A percentile compares a stretch with the other conserved stretches of the same genome.
These are phyloP conservation scores for Aspergillus niger DNA, from an alignment of 2,329 filamentous ascomycete genomes.

Conservation along the genomic window DNA sequence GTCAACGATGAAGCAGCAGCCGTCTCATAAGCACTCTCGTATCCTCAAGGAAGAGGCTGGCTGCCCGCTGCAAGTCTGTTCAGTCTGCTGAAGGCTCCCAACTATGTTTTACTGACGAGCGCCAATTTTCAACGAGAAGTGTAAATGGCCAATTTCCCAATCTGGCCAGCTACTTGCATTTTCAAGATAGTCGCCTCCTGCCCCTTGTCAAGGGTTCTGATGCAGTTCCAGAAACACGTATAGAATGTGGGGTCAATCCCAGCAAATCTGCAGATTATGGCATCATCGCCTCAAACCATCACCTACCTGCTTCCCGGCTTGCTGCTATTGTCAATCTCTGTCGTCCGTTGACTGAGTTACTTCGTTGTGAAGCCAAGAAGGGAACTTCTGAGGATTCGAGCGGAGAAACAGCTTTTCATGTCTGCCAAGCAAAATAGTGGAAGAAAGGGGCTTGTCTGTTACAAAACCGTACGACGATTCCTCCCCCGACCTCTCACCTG, in stretches of 20 bases:
- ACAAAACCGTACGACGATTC: background rate
- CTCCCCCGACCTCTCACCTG: background rate
- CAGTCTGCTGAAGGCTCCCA: no score
- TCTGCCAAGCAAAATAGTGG: constrained; percentile 19
- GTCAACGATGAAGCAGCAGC: background rate
- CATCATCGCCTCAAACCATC: background rate
- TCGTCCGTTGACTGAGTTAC: background rate
- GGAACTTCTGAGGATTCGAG: constrained; percentile 13
- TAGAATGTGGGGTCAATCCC: background rate
- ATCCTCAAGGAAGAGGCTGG: no score
- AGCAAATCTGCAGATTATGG: background rate
- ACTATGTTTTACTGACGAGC: background rate
- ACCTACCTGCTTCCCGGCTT: background rate
- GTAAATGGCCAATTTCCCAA: background rate
- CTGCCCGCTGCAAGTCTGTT: no score
- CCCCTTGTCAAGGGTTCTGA: background rate
- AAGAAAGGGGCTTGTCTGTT: background rate
- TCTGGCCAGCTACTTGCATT: background rate
- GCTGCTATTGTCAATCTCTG: background rate
- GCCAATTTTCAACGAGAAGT: background rate
- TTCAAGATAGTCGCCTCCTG: background rate
- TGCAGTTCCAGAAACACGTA: background rate
- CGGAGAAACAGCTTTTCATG: constrained; percentile 11
- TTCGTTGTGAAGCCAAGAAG: constrained; percentile 13
- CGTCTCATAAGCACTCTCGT: no score